Base-by-base conservation (phyloP, 2,329 filamentous ascomycete species). In the Rutstroemia sp. region DNA sequence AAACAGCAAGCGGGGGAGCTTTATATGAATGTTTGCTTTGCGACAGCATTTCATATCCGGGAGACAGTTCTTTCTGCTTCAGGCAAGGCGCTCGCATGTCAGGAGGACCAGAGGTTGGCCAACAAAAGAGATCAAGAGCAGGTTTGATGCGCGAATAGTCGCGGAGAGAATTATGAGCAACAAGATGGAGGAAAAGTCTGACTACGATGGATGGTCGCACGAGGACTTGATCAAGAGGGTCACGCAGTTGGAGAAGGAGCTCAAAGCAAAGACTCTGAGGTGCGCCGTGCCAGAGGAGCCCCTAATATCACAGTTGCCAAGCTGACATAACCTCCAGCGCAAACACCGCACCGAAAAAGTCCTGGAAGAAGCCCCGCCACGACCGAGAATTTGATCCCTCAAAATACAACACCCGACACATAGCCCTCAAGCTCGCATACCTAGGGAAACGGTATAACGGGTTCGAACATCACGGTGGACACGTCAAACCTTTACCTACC, bases 341-440 rank as follows among this genome's bases (percentile, higher is more conserved):
- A 34, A 50, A 17, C 6, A 38, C 38, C n/a, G 17, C 50, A 9
- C n/a, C 45, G 30, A 80, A 73, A 64, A 77, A 73, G 60, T 64
- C 78, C 60, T 64, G 53, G 42, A 67, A 67, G 57, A 70, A 67
- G 52, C 58, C 61, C 2, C 62, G 64, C 19, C 51, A 54, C 38
- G 67, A 68, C 51, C 63, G 65, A 45, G 56, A 53, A 8, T 69
- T 96, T 67, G 89, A 97, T 69, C 83, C 89, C 0, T 84, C 83
- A 14, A 87, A 84, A 68, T 96, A 96, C 71, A 80, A 82, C 38
- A 95, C 90, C 1, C 83, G 94, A 48, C 83, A 87, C 59, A 88
- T 99, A 61, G 94, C 92, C 7, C 76, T 99, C 58, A 97, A 96
- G 71, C 84, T 99, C 60, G 92, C 94, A 40, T 99, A 99, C 70